phyloP scores from a whole-genome alignment of 2,329 filamentous ascomycete species.

The Macrophomina phaseolina region DNA sequence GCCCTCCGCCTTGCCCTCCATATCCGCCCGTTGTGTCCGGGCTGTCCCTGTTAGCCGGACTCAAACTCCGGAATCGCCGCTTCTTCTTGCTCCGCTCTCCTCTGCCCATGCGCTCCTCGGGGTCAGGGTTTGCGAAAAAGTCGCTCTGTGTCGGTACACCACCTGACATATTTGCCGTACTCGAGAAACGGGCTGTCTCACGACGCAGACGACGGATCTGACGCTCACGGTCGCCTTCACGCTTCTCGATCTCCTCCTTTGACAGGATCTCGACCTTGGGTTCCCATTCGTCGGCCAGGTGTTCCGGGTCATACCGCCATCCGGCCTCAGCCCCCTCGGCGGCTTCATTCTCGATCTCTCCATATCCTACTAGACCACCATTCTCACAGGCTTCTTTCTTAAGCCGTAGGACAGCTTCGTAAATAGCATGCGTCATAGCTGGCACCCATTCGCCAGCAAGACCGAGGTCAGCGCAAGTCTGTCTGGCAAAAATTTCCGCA shows the following conservation, averaged over 20 bases:
- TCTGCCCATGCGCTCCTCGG: constrained; percentile 84
- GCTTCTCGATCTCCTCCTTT: constrained; percentile 97
- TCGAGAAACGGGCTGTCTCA: constrained; percentile 92
- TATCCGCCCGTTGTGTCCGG: constrained; percentile 72
- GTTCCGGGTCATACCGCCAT: constrained; percentile 94
- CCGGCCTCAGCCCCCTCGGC: constrained; percentile 83
- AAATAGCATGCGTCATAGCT: constrained; percentile 94
- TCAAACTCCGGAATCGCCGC: constrained; percentile 85
- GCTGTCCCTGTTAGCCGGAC: constrained; percentile 80
- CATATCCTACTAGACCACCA: constrained; percentile 76
- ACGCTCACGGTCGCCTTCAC: constrained; percentile 90
- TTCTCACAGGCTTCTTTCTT: constrained; percentile 98
- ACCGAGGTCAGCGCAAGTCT: constrained; percentile 91
- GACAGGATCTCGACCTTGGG: constrained; percentile 66
- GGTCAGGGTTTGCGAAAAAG: constrained; percentile 63
- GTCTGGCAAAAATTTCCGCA: constrained; percentile 88
- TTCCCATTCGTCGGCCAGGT: constrained; percentile 67
- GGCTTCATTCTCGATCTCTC: constrained; percentile 87
- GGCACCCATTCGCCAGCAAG: constrained; percentile 92
- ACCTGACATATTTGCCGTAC: constrained; percentile 79
- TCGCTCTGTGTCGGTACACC: constrained; percentile 68
- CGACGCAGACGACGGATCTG: constrained; percentile 85
- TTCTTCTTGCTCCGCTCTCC: constrained; percentile 97
- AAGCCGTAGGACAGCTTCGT: constrained; percentile 87
- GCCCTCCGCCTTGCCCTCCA: constrained; percentile 69